These are phyloP conservation scores for Ramularia endophylla DNA, from an alignment of 2,329 filamentous ascomycete genomes.

Conservation along the genomic window DNA sequence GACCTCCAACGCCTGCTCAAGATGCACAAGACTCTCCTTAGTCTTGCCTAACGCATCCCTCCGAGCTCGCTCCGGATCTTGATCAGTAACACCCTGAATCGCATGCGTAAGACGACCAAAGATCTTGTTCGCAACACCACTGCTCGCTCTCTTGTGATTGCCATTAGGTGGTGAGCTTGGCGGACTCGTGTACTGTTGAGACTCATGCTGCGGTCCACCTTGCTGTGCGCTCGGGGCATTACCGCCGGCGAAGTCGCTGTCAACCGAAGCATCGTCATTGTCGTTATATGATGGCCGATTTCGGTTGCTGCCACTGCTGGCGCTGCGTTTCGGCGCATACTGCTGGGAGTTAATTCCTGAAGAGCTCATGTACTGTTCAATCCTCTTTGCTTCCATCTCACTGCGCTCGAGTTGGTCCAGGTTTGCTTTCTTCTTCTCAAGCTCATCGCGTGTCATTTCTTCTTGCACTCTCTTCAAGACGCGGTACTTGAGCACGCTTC, in stretches of 20 bases:
- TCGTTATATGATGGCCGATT: slow-evolving; percentile 24
- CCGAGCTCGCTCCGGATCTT: slow-evolving; percentile 87
- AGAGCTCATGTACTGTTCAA: slow-evolving; percentile 83
- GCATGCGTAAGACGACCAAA: slow-evolving; percentile 95
- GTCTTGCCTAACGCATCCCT: slow-evolving; percentile 96
- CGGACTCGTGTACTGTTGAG: slow-evolving; percentile 18
- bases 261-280: slow-evolving; percentile 83
- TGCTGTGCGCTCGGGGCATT: slow-evolving; percentile 63
- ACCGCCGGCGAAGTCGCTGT: slow-evolving; percentile 76
- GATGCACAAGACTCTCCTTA: slow-evolving; percentile 73
- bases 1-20: slow-evolving; percentile 85
- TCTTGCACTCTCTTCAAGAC: slow-evolving; percentile 94
- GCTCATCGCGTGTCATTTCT: slow-evolving; percentile 91
- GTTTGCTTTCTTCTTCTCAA: slow-evolving; percentile 76
- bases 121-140: slow-evolving; percentile 85
- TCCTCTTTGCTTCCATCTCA: slow-evolving; percentile 84
- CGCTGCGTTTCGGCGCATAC: slow-evolving; percentile 60
- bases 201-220: slow-evolving; percentile 51
- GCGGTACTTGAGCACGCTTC: slow-evolving; percentile 79
- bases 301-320: slow-evolving; percentile 34
- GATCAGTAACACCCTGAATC: slow-evolving; percentile 91
- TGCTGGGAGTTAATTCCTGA: slow-evolving; percentile 52
- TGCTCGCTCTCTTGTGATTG: slow-evolving; percentile 70
- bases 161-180: slow-evolving; percentile 21
- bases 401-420: slow-evolving; percentile 89